Conservation (phyloP, 2,329 filamentous ascomycete genomes). For the Apiospora aurea region DNA sequence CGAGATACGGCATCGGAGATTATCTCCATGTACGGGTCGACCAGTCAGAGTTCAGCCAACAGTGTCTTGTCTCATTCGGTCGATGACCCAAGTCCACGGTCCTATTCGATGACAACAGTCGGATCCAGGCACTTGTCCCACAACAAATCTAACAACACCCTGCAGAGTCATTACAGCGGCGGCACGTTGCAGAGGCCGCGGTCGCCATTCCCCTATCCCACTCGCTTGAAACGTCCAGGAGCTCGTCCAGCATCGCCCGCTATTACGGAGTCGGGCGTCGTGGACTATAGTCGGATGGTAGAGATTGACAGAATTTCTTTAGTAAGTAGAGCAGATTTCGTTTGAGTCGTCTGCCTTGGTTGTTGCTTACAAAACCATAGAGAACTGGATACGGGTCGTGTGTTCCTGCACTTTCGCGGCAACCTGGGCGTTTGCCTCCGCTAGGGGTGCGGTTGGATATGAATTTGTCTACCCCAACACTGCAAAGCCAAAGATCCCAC, state of each 20-base stretch:
- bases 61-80: slow-evolving; percentile 50
- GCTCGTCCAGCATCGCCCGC: slow-evolving; percentile 58
- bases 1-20: slow-evolving; percentile 62
- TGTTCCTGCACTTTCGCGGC: slow-evolving; percentile 35
- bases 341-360: background rate
- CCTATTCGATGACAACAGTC: slow-evolving; percentile 63
- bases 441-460: slow-evolving; percentile 49
- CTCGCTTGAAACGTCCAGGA: slow-evolving; percentile 62
- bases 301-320: slow-evolving; percentile 56
- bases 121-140: slow-evolving; percentile 55
- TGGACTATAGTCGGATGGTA: slow-evolving; percentile 59
- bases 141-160: slow-evolving; percentile 54
- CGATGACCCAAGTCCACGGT: slow-evolving; percentile 54
- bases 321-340: slow-evolving; percentile 42
- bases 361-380: slow-evolving; percentile 40
- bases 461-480: slow-evolving; percentile 50
- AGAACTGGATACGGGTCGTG: slow-evolving; percentile 53
- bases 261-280: slow-evolving; percentile 52
- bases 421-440: slow-evolving; percentile 44
- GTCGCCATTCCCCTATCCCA: slow-evolving; percentile 66
- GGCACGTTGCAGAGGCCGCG: slow-evolving; percentile 57
- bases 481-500: slow-evolving; percentile 39
- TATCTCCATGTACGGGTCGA: slow-evolving; percentile 61
- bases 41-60: slow-evolving; percentile 54
- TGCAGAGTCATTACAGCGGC: slow-evolving; percentile 55